Conservation (phyloP, 1,139 yeast genomes). For the Kodamaea sp. region DNA sequence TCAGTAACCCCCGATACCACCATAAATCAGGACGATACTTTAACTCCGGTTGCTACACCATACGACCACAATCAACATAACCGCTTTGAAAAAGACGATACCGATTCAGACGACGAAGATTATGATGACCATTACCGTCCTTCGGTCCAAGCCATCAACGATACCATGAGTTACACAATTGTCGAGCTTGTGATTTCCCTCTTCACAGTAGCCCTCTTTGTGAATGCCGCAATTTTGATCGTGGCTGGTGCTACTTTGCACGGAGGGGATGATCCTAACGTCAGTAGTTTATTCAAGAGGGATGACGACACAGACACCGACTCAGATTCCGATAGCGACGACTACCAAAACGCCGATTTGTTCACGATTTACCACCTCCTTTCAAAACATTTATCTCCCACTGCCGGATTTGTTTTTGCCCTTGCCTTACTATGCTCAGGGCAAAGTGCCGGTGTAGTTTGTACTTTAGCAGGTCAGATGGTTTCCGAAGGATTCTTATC, state of each 20-base stretch:
- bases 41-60: constrained; percentile 15
- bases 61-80: constrained; percentile 5
- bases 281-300: constrained; percentile 2
- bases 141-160: constrained; percentile 67
- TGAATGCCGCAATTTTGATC: constrained; percentile 79
- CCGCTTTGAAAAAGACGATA: constrained; percentile 15
- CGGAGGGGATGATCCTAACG: constrained; percentile 5
- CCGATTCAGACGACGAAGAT: constrained; percentile 15
- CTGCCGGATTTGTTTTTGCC: constrained; percentile 92
- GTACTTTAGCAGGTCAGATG: constrained; percentile 96
- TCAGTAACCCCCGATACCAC: constrained; percentile 1
- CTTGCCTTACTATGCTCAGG: constrained; percentile 93
- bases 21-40: constrained; percentile 7
- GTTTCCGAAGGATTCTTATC: constrained; percentile 90
- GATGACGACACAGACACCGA: constrained; percentile 19
- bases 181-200: constrained; percentile 76
- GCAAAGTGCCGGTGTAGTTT: constrained; percentile 97
- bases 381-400: constrained; percentile 72
- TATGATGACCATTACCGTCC: constrained; percentile 54
- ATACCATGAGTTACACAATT: constrained; percentile 69
- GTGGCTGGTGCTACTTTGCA: constrained; percentile 80
- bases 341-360: constrained; percentile 67
- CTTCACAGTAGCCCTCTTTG: constrained; percentile 80
- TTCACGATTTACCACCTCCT: constrained; percentile 81
- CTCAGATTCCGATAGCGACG: constrained; percentile 41